Base-by-base conservation (phyloP, 2,329 filamentous ascomycete genomes). In the Periconia macrospinosa region DNA sequence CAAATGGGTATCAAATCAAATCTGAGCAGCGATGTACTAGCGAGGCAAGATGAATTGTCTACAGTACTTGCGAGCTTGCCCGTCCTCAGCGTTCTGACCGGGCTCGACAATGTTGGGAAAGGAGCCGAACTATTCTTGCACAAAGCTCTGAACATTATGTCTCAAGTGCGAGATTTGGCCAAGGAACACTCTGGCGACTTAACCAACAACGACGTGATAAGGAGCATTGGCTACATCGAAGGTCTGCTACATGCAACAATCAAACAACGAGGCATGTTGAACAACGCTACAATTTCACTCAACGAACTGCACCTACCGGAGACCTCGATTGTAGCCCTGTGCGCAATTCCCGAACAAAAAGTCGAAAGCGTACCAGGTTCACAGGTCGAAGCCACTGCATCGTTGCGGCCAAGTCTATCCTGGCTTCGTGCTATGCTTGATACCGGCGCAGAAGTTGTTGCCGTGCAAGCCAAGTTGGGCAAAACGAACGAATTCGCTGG, bases 1-100 rank as follows among this genome's bases (percentile, higher is more conserved):
- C 84, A 88, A 53, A 97, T 99, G 93, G 94, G 94, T 3, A 84
- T 99, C 63, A 88, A 88, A 63, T 86, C 87, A 49, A 97, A 96
- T 68, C 79, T 96, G 15, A 86, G 89, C 59, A 86, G 86, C 14
- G 86, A 90, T 67, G 80, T 88, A 42, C 79, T 97, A 17, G 82
- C 83, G 40, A 85, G 85, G 49, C 94, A 99, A 72, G 80, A 83
- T 27, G 88, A 90, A 0, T 78, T 90, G 8, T 82, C 89, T 6
- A 75, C 82, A 6, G 81, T 97, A 1, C 80, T 99, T 27, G 83
- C 90, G 1, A 81, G 80, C 2, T 56, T 75, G 6, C 68, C 75
- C 3, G 15, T 54, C 13, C 49, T 67, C 9, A 18, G 20, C 17
- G 49, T 35, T n/a, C 2, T 13, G 18, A 27, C 15, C 6, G 17